Evolutionary conservation across 495 filamentous ascomycete species (phyloP), one percentile per base, ranked within the genome.

Genomic region (Neurospora sp.): DNA sequence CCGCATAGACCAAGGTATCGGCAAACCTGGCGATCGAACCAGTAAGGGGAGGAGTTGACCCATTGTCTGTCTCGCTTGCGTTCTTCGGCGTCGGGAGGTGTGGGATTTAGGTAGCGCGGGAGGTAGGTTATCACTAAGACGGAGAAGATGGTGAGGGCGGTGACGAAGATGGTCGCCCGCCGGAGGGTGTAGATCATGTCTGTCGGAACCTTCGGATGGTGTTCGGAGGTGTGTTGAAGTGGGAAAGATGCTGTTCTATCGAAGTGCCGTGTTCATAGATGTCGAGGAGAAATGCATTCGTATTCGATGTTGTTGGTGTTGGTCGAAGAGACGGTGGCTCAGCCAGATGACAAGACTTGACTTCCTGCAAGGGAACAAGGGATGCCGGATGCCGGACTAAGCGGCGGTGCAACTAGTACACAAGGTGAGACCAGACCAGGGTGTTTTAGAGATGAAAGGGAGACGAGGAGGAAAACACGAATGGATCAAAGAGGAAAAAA

Each of bases 1-100:
- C 93, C 92, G 74, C 93, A 94, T 37, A 93, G 76, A 48, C 90
- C 83, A 38, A 94, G 78, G 88, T 90, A 94, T 48, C 89, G 89
- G 76, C 93, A 94, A 18, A 88, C 83, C 75, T 92, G 91, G 73
- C 91, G 87, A 77, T 94, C 92, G 68, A 91, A 73, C 90, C 90
- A 94, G 71, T 88, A 89, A 37, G 86, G 86, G 9, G 91, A 92
- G 6, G 87, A 90, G 20, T 89, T 88, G 40, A 96, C 88, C 92
- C 92, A 96, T 77, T 77, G 79, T 68, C 79, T 77, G 80, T 94
- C 91, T 73, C 91, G 88, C 73, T 84, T 80, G n/a, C 77, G 78
- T 76, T 83, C 82, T 71, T 83, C 81, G 42, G 82, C 77, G 71
- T 80, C 79, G 10, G 81, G 83, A 4, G 77, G 77, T 4, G 81